Evolutionary conservation across 2,329 filamentous ascomycete species (phyloP).

Genomic region (Neocatenulostroma microsporum): DNA sequence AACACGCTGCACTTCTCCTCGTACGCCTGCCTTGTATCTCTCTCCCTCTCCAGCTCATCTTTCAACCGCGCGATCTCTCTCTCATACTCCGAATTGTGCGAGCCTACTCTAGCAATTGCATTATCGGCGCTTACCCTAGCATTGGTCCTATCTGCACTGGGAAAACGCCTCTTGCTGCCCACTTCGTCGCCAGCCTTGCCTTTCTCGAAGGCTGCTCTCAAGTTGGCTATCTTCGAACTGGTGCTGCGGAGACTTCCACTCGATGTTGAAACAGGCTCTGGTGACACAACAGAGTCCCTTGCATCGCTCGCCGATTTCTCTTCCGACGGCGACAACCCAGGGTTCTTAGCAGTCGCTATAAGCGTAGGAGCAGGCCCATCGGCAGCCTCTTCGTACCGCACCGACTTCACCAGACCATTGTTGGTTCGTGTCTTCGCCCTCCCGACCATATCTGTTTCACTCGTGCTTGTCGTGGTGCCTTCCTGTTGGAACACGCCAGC

Average conservation of each 20-base stretch:
- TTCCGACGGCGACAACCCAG: background rate
- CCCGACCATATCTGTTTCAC: slow-evolving; percentile 4
- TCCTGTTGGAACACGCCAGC: too few species aligned
- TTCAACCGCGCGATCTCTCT: slow-evolving; percentile 16
- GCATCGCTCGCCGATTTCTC: slow-evolving; percentile 1
- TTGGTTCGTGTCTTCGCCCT: slow-evolving; percentile 1
- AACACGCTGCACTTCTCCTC: slow-evolving; percentile 9
- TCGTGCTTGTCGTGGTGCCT: too few species aligned
- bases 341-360: background rate
- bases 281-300: slow-evolving; percentile 1
- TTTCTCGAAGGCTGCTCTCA: slow-evolving; percentile 22
- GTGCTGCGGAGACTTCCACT: slow-evolving; percentile 15
- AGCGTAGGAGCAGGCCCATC: background rate
- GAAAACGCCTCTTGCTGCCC: slow-evolving; percentile 2
- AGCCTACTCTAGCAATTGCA: too few species aligned
- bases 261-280: background rate
- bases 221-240: slow-evolving; percentile 22
- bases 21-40: slow-evolving; percentile 13
- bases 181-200: slow-evolving; percentile 5
- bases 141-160: slow-evolving; percentile 4
- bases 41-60: slow-evolving; percentile 18
- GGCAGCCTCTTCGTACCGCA: slow-evolving; percentile 5
- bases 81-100: slow-evolving; percentile 9
- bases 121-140: too few species aligned
- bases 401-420: background rate